Percentiles rank a stretch among this genome's conserved stretches.
phyloP scores from a whole-genome alignment of 768 basidiomycete species.

The Serendipita sp. region DNA sequence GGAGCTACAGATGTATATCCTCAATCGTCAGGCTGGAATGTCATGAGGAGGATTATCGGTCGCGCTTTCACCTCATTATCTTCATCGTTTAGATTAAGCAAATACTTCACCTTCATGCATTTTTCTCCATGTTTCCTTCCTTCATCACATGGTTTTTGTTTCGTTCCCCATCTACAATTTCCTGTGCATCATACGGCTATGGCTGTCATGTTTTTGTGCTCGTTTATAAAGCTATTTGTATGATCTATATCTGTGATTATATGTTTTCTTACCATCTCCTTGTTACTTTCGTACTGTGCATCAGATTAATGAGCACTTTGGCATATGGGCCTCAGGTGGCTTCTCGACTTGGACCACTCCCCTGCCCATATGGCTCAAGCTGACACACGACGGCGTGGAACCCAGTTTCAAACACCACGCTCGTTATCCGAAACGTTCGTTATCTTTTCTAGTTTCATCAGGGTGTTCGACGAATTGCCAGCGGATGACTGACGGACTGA shows the following conservation, averaged over 20 bases:
- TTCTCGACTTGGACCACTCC: not conserved
- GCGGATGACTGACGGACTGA: not conserved
- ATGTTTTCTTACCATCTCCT: no score
- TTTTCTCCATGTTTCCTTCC: not conserved
- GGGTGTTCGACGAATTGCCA: not conserved
- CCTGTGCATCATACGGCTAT: no score
- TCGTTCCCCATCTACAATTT: not conserved
- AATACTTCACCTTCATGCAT: not conserved
- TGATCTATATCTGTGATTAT: no score
- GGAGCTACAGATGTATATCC: slow-evolving; percentile 58
- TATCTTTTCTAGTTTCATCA: no score
- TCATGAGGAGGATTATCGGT: slow-evolving; percentile 15
- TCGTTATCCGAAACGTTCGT: not conserved
- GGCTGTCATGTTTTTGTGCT: no score
- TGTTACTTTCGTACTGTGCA: no score
- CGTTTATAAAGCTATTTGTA: no score
- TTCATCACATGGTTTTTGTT: not conserved
- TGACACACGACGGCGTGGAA: slow-evolving; percentile 11
- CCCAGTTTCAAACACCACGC: not conserved
- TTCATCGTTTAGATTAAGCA: no score
- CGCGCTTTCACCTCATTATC: not conserved
- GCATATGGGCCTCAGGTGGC: not conserved
- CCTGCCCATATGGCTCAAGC: slow-evolving; percentile 12
- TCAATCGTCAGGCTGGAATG: slow-evolving; percentile 60
- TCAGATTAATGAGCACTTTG: no score